These are phyloP conservation scores for Populus hybrid DNA, from an alignment of 441 rosid genomes.

Conservation along the genomic window DNA sequence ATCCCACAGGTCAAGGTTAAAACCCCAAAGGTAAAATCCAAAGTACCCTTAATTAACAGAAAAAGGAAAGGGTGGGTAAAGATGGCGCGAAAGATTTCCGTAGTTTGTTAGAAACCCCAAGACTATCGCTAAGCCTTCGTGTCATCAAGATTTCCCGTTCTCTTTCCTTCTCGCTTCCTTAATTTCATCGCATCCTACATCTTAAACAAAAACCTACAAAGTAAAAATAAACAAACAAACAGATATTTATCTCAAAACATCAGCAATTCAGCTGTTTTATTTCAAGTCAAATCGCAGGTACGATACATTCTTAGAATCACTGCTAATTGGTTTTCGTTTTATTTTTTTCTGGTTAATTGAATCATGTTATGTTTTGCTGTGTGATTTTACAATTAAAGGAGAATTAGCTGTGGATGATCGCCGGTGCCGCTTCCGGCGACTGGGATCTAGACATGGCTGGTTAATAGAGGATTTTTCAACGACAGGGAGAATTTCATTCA, in stretches of 20 bases:
- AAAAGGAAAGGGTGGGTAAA: conserved; percentile 4
- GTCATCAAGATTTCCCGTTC: not conserved
- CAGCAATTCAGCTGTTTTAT: not conserved
- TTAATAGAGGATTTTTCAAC: not conserved
- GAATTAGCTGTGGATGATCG: conserved; percentile 6
- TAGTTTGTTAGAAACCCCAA: not conserved
- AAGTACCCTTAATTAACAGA: not conserved
- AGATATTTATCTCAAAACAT: not conserved
- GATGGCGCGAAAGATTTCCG: conserved; percentile 27
- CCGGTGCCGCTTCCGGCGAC: conserved; percentile 16
- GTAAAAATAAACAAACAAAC: not conserved
- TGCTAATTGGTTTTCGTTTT: not conserved
- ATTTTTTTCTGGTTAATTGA: not conserved
- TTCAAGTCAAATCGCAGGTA: not conserved
- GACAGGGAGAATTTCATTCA: not conserved
- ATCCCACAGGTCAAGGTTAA: not conserved
- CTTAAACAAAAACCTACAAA: not conserved
- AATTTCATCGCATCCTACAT: not conserved
- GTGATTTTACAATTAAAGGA: not conserved
- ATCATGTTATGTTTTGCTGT: not conserved
- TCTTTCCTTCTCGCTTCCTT: not conserved
- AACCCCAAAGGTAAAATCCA: not conserved
- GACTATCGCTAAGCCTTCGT: not conserved
- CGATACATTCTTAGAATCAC: not conserved
- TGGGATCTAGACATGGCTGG: not conserved